Base-by-base conservation (phyloP, 1,284 basidiomycete genomes). In the Naganishia liquefaciens region DNA sequence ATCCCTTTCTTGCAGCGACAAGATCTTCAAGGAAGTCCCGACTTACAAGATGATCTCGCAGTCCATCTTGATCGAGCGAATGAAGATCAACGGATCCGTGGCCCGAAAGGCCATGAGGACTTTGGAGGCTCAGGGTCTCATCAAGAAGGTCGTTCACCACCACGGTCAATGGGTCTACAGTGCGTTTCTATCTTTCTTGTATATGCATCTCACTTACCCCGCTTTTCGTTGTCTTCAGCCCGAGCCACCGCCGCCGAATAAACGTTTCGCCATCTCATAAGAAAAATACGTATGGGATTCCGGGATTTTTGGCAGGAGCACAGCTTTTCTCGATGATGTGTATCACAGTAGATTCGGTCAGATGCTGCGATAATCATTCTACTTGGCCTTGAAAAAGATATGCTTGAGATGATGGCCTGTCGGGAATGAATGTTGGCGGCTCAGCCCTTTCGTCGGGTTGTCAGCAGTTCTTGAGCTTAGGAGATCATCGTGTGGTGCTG, bases 1-100 rank as follows among this genome's bases (percentile, higher is more conserved):
- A 23, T 60, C 64, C 17, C 71, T 5, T 33, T 33, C 85, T 63
- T 88, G 85, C 69, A 96, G 85, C 85, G 94, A 97, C 85, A 91
- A 91, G 78, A 93, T 97, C 84, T 81, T 97, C 76, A 99, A 99
- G 87, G 96, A 99, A 82, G 93, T 95, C 81, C 96, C 96, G 54
- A 95, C 94, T 79, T 99, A 95, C 92, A 92, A 93, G 79, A 91
- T 99, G 86, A 94, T 99, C 87, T 91, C 89, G 78, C 92, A 95
- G 83, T 89, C 87, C 74, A 93, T 94, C 81, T 88, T 99, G 81
- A 97, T 99, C 77, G 96, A 99, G 84, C 88, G 96, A 74, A 79
- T 79, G 77, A 80, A 80, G 77, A 85, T 99, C 82, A 95, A 94
- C 82, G 96, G 95, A 69, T 91, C 88, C 75, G 84, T 99, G 75